phyloP scores from a whole-genome alignment of 2,329 filamentous ascomycete genomes.

The Fusarium citri region DNA sequence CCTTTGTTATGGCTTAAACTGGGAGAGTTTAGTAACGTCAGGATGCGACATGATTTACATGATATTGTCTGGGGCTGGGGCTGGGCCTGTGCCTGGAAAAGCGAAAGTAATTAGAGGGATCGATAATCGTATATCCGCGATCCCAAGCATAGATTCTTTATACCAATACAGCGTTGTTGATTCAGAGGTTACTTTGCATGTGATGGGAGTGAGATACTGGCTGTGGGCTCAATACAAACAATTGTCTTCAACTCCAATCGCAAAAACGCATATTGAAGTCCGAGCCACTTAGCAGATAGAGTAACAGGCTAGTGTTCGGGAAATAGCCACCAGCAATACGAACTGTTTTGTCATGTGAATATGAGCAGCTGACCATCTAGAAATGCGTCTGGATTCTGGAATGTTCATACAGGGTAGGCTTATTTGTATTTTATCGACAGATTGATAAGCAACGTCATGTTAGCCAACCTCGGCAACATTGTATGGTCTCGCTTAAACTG shows the following conservation, averaged over 20 bases:
- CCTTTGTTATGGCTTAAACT: slow-evolving; percentile 35
- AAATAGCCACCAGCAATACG: background rate
- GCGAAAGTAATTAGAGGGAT: slow-evolving; percentile 14
- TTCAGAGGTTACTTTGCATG: background rate
- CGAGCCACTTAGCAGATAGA: background rate
- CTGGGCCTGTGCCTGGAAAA: background rate
- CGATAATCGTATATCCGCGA: slow-evolving; percentile 8
- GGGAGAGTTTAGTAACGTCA: background rate
- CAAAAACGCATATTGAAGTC: too few relatives aligned
- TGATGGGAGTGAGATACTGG: background rate
- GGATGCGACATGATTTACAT: slow-evolving; percentile 32
- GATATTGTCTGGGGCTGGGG: slow-evolving; percentile 8
- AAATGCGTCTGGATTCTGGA: background rate
- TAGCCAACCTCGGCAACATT: slow-evolving; percentile 31
- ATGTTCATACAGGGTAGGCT: slow-evolving; percentile 37
- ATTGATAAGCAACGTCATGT: slow-evolving; percentile 29
- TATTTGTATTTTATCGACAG: background rate
- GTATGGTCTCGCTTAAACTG: slow-evolving; percentile 39
- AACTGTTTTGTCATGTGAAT: background rate
- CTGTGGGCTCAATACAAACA: too few relatives aligned
- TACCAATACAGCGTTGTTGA: background rate
- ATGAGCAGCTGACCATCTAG: slow-evolving; percentile 3
- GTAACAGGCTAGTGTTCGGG: background rate
- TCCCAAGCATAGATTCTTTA: slow-evolving; percentile 3
- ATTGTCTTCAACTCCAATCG: background rate